Evolutionary conservation across 1,284 basidiomycete genomes (phyloP), one percentile per base, ranked within the genome.

Genomic region (Malassezia sp.): DNA sequence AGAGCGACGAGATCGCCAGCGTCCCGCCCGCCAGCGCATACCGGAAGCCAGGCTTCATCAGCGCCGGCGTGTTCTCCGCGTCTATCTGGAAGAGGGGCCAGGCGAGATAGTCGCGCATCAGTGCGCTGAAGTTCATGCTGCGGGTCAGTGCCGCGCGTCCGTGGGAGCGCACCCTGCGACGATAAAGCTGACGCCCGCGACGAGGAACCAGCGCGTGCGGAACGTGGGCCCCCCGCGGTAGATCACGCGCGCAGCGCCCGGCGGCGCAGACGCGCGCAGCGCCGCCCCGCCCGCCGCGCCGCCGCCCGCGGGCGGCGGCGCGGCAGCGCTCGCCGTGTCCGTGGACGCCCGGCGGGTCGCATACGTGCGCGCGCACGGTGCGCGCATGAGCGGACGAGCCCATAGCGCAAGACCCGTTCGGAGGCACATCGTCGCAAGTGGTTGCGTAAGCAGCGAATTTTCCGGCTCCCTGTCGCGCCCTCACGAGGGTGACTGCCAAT

Each of bases 1-100:
- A 53, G 15, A 49, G 33, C 7, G 29, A 14, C 17, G 46, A 43
- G 12, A 53, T 34, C 7, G 49, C 33, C 23, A 45, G 26, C 26
- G 39, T 49, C 30, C 52, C 52, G 28, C 34, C 29, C 2, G 46
- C 52, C 4, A 36, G 30, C 22, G 52, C 18, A 30, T 45, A 45
- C 15, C 52, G 42, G 4, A 49, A 12, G 4, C 15, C 35, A 2
- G 35, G 33, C 5, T 18, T 38, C 23, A 35, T 42, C 7, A 45
- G 46, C 40, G 49, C 36, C 1, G 44, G 31, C 37, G 29, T 29
- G 26, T 35, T 26, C 6, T 41, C 42, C n/a, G 38, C 31, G 14
- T 49, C 51, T 10, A 8, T 21, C n/a, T 31, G 34, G 32, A 53
- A 33, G 15, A 53, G 38, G n/a, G 52, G 52, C 52, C 52, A 53